Evolutionary conservation across 495 filamentous ascomycete genomes (phyloP).

Genomic region (Parathielavia hyrcaniae): DNA sequence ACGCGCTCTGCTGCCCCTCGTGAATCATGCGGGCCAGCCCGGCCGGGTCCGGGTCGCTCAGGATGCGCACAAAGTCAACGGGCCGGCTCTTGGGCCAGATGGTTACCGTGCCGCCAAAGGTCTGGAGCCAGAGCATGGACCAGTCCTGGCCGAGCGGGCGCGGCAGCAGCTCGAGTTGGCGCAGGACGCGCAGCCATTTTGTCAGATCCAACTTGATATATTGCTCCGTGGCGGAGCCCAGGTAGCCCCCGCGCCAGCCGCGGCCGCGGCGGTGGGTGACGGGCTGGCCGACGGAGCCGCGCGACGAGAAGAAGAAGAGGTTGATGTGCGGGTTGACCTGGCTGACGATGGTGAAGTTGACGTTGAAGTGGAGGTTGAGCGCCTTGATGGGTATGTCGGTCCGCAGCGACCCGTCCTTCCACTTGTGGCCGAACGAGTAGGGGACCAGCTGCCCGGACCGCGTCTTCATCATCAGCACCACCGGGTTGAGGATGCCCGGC

Average conservation of each 20-base stretch:
- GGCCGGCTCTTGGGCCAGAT: slow-evolving; percentile 77
- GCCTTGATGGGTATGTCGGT: slow-evolving; percentile 95
- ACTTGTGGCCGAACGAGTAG: slow-evolving; percentile 93
- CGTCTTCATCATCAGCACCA: slow-evolving; percentile 93
- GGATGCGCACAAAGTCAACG: slow-evolving; percentile 77
- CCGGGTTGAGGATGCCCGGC: slow-evolving; percentile 90
- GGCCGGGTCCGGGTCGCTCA: slow-evolving; percentile 70
- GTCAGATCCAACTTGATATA: slow-evolving; percentile 91
- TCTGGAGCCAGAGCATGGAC: slow-evolving; percentile 91
- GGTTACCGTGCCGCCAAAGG: slow-evolving; percentile 89
- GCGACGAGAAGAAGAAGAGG: slow-evolving; percentile 94
- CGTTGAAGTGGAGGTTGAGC: slow-evolving; percentile 92
- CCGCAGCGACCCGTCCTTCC: slow-evolving; percentile 91
- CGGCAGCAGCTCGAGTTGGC: slow-evolving; percentile 85
- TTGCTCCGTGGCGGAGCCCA: slow-evolving; percentile 86
- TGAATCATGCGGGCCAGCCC: slow-evolving; percentile 81
- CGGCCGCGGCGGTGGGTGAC: slow-evolving; percentile 91
- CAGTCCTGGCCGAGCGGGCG: slow-evolving; percentile 92
- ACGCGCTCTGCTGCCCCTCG: slow-evolving; percentile 76
- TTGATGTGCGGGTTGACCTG: slow-evolving; percentile 98
- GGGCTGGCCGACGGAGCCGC: slow-evolving; percentile 83
- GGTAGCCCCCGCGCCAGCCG: slow-evolving; percentile 92
- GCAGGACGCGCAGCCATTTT: slow-evolving; percentile 92
- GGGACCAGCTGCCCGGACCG: slow-evolving; percentile 64
- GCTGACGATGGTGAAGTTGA: slow-evolving; percentile 91